Base-by-base conservation (phyloP, 2,329 filamentous ascomycete species). In the Colletotrichum cereale region DNA sequence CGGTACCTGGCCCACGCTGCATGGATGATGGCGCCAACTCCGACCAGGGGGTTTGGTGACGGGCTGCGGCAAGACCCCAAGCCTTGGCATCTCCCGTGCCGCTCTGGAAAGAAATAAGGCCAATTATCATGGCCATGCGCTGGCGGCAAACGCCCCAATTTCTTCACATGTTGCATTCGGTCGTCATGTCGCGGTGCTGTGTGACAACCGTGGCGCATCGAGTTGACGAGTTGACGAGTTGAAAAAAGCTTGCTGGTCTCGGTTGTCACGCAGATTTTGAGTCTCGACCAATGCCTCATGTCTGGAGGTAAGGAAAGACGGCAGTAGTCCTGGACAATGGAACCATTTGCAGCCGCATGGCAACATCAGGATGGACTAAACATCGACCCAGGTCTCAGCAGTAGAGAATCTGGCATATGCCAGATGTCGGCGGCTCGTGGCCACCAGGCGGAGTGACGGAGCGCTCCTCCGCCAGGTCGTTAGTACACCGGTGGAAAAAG, bases 11-110 rank as follows among this genome's bases (percentile, higher is more conserved):
- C 50, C 64, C 42, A 14, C 29, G 8, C 21, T 56, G 48, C 67
- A 71, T 62, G 64, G 64, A 62, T 67, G 48, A 62, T 55, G 67
- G 55, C 44, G 44, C 58, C 58, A 62, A 61, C 52, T 18, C 40
- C 26, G 29, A n/a, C 18, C 26, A 29, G 24, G 21, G 16, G 34
- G n/a, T n/a, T n/a, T n/a, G n/a, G n/a, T n/a, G n/a, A n/a, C n/a
- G n/a, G 40, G 24, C 52, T 34, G 29, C 34, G 40, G 55, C 53
- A 38, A 29, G 42, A 56, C 34, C 44, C 50, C 56, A 62, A 52
- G 48, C 18, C 42, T 48, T 42, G 40, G 56, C 55, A 24, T 58
- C 44, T 44, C 52, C 62, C 56, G 42, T 67, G 67, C 50, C 67
- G 64, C 56, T 50, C n/a, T 50, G 34, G 62, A 66, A 58, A 44